Evolutionary conservation across 202 grass and related monocot genomes (phyloP), one percentile per base, ranked within the genome.

Genomic region (Elaeis oleifera): DNA sequence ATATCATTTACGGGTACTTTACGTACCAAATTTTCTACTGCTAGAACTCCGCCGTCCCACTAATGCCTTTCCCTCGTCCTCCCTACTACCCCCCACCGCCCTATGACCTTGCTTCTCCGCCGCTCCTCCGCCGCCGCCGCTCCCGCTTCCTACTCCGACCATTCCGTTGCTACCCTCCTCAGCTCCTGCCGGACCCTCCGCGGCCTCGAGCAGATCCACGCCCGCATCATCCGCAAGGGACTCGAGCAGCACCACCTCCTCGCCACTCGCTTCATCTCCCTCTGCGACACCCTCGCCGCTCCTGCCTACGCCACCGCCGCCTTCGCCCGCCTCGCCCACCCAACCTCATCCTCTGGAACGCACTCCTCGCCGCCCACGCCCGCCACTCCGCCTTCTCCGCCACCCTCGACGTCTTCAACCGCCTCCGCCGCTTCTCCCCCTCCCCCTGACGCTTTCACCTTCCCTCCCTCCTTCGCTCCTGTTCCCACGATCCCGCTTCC

Each of bases 401-500:
- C 29, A 73, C 82, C 49, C 70, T 97, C 50, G 26, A 65, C 27
- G 68, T 85, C 58, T 97, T 91, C 79, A 84, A 72, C 18, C 54
- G 69, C 50, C 56, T 96, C 27, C 76, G 65, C 27, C 63, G 55
- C 24, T 59, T 50, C 54, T 82, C 65, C 18, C 25, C 54, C 16
- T 1, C 61, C 73, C 21, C 88, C 88, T 3, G 88, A 97, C 65
- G 71, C 79, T 5, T 92, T 92, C 79, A 82, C 88, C 5, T 91
- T 89, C 77, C 88, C 5, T 64, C 65, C 55, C 64, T 89, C 70
- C 64, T 97, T 51, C 64, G 79, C 11, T 72, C 80, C 23, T 97
- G 81, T 23, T 77, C 81, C 27, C 68, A 39, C 50, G 56, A 13
- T 9, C 36, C 39, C 1, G 51, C 24, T 9, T 79, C 71, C 72